These are phyloP conservation scores for Candida sp. DNA, from an alignment of 1,139 yeast genomes.

Conservation along the genomic window DNA sequence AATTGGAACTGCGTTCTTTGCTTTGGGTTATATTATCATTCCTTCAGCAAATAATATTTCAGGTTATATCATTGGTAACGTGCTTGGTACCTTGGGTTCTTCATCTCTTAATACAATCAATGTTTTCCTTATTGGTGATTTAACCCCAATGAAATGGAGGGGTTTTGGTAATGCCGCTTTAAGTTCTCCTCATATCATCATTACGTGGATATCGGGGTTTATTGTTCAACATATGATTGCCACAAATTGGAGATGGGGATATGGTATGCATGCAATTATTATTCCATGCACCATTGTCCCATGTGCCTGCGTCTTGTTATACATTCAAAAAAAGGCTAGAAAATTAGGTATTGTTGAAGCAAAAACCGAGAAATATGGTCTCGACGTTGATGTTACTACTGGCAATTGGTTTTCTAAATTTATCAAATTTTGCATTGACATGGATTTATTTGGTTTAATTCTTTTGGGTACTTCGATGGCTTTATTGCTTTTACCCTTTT, in stretches of 20 bases:
- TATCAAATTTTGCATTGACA: conserved; percentile 17
- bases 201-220: conserved; percentile 29
- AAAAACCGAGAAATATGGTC: background rate
- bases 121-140: conserved; percentile 21
- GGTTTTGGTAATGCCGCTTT: conserved; percentile 20
- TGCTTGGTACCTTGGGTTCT: conserved; percentile 23
- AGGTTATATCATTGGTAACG: conserved; percentile 27
- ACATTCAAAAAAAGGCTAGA: conserved; percentile 22
- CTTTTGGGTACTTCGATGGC: conserved; percentile 31
- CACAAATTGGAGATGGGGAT: background rate
- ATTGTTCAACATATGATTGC: conserved; percentile 22
- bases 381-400: background rate
- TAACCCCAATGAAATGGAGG: conserved; percentile 30
- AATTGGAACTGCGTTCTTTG: conserved; percentile 16
- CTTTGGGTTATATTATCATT: conserved; percentile 22
- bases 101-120: conserved; percentile 11
- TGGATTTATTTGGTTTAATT: conserved; percentile 30
- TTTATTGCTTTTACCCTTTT: conserved; percentile 28
- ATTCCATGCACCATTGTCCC: conserved; percentile 27
- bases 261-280: conserved; percentile 16
- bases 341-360: conserved; percentile 7
- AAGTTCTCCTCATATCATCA: conserved; percentile 25
- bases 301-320: conserved; percentile 21
- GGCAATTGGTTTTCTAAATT: conserved; percentile 6
- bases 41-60: conserved; percentile 22